Evolutionary conservation across 2,329 filamentous ascomycete genomes (phyloP).

Genomic region (Colletotrichum destructivum): DNA sequence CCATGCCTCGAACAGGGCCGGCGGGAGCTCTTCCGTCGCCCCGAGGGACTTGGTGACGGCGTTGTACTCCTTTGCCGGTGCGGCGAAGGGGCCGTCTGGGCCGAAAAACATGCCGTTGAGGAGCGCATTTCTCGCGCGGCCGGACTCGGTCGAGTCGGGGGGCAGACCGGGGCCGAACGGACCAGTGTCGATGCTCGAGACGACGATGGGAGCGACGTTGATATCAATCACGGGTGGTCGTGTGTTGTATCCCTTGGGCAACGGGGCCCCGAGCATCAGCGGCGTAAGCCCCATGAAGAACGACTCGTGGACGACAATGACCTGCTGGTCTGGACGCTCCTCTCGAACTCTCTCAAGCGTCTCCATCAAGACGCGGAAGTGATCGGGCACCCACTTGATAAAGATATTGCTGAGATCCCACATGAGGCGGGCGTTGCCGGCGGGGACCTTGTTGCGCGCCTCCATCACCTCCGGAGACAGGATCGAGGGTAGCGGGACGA

Average conservation of each 20-base stretch:
- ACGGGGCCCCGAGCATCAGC: conserved; percentile 54
- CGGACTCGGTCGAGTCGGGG: conserved; percentile 55
- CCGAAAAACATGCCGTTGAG: conserved; percentile 45
- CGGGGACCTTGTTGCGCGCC: conserved; percentile 40
- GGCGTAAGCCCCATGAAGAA: conserved; percentile 56
- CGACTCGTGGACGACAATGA: conserved; percentile 61
- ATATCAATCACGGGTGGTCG: conserved; percentile 57
- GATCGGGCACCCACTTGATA: conserved; percentile 50
- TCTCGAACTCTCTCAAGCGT: conserved; percentile 53
- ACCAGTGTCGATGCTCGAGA: conserved; percentile 55
- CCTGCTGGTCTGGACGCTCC: conserved; percentile 52
- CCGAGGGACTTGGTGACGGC: conserved; percentile 50
- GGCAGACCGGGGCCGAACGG: conserved; percentile 57
- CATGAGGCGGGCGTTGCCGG: conserved; percentile 48
- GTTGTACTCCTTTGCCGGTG: conserved; percentile 45
- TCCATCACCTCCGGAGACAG: conserved; percentile 44
- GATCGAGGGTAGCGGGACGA: conserved; percentile 45
- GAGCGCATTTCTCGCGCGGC: conserved; percentile 52
- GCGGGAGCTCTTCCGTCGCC: conserved; percentile 44
- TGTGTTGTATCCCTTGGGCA: conserved; percentile 54
- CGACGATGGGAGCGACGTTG: conserved; percentile 54
- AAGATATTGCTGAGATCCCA: conserved; percentile 54
- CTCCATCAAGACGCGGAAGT: conserved; percentile 52
- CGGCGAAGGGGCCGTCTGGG: conserved; percentile 45
- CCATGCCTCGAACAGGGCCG: conserved; percentile 49